These are phyloP conservation scores for Ailanthus altissimus DNA, from an alignment of 345 rosid genomes.

Conservation along the genomic window DNA sequence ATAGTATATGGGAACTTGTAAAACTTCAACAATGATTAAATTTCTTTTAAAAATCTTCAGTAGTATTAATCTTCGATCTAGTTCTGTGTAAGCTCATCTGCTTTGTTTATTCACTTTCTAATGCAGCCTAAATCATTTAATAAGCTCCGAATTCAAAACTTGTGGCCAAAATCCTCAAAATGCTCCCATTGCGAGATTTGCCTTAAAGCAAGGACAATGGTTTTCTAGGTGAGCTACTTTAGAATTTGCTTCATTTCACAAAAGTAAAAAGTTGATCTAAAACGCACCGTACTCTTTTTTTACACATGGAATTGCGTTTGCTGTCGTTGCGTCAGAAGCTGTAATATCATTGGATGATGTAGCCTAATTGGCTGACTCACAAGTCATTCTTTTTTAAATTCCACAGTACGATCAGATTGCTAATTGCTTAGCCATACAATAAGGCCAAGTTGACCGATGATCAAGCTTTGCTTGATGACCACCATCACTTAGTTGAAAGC, in stretches of 20 bases:
- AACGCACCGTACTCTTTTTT: conserved; percentile 9
- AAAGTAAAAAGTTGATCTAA: conserved; percentile 11
- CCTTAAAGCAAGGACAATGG: neutral
- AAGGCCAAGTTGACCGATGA: conserved; percentile 47
- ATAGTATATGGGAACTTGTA: neutral
- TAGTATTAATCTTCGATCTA: neutral
- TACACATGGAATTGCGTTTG: conserved; percentile 15
- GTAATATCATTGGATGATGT: conserved; percentile 34
- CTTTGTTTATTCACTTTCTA: neutral
- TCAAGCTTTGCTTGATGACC: conserved; percentile 20
- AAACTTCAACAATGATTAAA: neutral
- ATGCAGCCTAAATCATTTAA: neutral
- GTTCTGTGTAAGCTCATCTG: neutral
- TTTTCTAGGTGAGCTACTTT: neutral
- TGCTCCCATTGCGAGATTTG: neutral
- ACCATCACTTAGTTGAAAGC: conserved; percentile 18
- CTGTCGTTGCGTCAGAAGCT: neutral
- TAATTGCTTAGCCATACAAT: neutral
- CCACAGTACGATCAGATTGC: conserved; percentile 20
- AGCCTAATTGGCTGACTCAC: conserved; percentile 44
- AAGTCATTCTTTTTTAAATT: conserved; percentile 32
- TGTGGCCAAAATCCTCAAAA: neutral
- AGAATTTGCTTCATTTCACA: neutral
- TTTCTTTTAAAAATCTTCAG: neutral
- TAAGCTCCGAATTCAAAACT: neutral